Conservation (phyloP, 2,329 filamentous ascomycete species). For the Botryotinia globosa region DNA sequence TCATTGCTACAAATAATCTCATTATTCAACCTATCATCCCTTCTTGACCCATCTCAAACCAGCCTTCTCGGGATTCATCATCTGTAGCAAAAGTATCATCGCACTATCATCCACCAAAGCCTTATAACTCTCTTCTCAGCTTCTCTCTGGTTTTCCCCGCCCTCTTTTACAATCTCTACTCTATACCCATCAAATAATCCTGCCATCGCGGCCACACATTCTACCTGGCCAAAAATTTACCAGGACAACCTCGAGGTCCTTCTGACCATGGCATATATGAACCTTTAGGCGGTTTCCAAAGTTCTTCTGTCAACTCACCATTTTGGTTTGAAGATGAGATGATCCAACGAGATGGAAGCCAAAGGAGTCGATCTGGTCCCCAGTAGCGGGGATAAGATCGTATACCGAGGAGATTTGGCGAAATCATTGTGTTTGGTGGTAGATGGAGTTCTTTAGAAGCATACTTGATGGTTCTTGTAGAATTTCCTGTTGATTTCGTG, state of each 20-base stretch:
- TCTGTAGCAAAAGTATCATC: neutral
- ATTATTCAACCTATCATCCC: neutral
- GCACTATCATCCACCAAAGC: neutral
- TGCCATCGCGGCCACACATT: neutral
- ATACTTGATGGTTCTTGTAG: neutral
- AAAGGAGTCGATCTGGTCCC: neutral
- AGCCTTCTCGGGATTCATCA: neutral
- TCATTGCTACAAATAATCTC: neutral
- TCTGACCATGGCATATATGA: neutral
- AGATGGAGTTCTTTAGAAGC: neutral
- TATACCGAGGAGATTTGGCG: neutral
- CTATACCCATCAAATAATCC: neutral
- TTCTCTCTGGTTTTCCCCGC: neutral
- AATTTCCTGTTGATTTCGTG: neutral
- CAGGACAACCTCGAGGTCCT: neutral
- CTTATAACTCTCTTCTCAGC: neutral
- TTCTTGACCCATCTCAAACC: neutral
- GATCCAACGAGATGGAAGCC: neutral
- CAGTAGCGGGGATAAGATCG: neutral
- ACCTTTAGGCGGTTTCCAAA: neutral
- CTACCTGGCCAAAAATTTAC: neutral
- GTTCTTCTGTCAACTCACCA: neutral
- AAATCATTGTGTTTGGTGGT: neutral
- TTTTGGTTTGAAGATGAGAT: neutral
- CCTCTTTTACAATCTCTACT: neutral